Evolutionary conservation across 1,139 yeast genomes (phyloP), one percentile per base, ranked within the genome.

Genomic region (Candida anutae): DNA sequence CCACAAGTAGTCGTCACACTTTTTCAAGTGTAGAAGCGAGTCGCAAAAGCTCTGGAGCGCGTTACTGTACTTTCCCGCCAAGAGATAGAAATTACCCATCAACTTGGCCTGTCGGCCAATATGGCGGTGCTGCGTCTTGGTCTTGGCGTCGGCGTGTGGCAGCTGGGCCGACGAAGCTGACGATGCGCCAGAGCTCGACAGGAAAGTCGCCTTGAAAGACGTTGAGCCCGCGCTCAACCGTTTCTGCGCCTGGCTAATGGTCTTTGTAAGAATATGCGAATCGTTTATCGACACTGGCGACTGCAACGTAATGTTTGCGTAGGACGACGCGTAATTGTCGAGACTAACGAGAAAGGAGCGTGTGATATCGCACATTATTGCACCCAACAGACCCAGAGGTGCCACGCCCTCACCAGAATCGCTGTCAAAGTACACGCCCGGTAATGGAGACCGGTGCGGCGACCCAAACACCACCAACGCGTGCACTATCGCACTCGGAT

Each of bases 1-100:
- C 98, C 98, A 90, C 13, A 90, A 58, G 43, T 72, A 71, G 50
- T 90, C 98, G 28, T 77, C 77, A 2, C 78, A 63, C 19, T 73
- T 64, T 35, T 74, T 74, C 30, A 87, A 55, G 21, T 69, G 58
- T 2, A 62, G 45, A 2, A 82, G 67, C 0, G 96, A 77, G 23
- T 87, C 95, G 9, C 77, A 68, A 39, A 87, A 81, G 33, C 76
- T 73, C 18, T 66, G 62, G 30, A 87, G 48, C 0, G 97, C 94
- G 33, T 77, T 84, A 10, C 63, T 51, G 29, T 80, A 67, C 34
- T 82, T 72, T 0, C 98, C 98, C 0, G 95, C 80, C 26, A 90
- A 53, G 9, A 90, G 57, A 45, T 73, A 78, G 41, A 88, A 73
- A 37, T 80, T 79, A 0, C 87, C 98, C 45, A 77, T 55, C 24